Percentiles rank a stretch among this genome's conserved stretches.
Evolutionary conservation across 768 basidiomycete genomes (phyloP).

Genomic region (Gloeostereum incarnatum): DNA sequence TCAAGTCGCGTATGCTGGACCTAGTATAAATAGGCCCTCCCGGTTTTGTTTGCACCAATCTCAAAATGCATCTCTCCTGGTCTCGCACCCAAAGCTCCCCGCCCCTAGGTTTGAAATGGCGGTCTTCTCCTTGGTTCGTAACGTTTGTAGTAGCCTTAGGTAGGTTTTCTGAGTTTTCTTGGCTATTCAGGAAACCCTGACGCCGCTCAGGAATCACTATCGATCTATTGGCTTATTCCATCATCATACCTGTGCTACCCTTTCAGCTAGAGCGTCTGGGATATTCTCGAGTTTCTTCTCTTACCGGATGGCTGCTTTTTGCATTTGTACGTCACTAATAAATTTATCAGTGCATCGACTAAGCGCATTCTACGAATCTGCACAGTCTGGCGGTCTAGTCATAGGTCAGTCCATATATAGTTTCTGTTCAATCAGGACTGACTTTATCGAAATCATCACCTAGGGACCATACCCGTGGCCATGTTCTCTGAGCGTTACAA

Average conservation of each 20-base stretch:
- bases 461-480: constrained; percentile 51
- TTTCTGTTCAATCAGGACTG: neutral
- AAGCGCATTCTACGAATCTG: constrained; percentile 1
- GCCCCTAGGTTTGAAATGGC: no score
- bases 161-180: constrained; percentile 13
- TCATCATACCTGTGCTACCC: constrained; percentile 55
- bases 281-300: constrained; percentile 34
- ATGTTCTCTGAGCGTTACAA: constrained; percentile 42
- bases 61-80: no score
- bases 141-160: constrained; percentile 46
- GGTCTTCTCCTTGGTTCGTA: constrained; percentile 47
- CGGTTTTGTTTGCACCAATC: no score
- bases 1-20: no score
- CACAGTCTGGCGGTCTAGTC: constrained; percentile 39
- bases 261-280: constrained; percentile 47
- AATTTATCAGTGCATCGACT: no score
- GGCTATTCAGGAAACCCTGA: neutral
- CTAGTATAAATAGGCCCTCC: no score
- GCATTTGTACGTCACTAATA: constrained; percentile 50
- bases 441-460: neutral
- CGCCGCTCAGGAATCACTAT: constrained; percentile 33
- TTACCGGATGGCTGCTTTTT: constrained; percentile 53
- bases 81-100: no score
- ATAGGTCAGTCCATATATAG: constrained; percentile 32
- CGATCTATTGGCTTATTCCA: constrained; percentile 52